phyloP scores from a whole-genome alignment of 768 basidiomycete species.

The Tulasnella sp. region DNA sequence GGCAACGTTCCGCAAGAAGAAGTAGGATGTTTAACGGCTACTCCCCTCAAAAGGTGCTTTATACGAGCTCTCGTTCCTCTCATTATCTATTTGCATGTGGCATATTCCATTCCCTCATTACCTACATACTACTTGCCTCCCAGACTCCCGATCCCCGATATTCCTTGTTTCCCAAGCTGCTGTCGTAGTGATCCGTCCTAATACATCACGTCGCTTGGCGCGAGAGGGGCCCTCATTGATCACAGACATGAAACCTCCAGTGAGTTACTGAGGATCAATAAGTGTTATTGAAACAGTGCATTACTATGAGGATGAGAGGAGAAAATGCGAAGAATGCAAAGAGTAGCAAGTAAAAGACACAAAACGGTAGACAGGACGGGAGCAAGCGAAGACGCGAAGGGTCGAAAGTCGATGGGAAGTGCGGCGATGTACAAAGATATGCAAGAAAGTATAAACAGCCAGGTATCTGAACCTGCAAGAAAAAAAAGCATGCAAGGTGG shows the following conservation, averaged over 20 bases:
- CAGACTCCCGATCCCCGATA: not conserved
- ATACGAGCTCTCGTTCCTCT: not conserved
- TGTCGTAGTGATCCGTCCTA: not conserved
- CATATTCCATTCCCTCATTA: not conserved
- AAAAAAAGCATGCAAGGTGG: not conserved
- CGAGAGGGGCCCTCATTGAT: not conserved
- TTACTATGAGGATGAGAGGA: conserved; percentile 16
- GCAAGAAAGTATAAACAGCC: conserved; percentile 27
- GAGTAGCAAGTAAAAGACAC: not conserved
- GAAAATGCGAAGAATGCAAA: conserved; percentile 25
- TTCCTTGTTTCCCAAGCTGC: not conserved
- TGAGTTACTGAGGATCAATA: conserved; percentile 16
- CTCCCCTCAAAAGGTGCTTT: not conserved
- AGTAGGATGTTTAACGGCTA: not conserved
- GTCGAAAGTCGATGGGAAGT: conserved; percentile 26
- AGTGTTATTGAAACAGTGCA: conserved; percentile 35
- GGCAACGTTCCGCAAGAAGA: not conserved
- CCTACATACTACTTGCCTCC: not conserved
- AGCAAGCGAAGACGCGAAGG: conserved; percentile 10
- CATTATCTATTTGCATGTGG: not conserved
- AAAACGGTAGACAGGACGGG: not conserved
- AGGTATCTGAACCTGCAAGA: not conserved
- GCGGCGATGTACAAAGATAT: conserved; percentile 19
- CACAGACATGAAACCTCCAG: not conserved
- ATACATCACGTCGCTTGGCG: not conserved